Conservation (phyloP, 768 basidiomycete genomes). For the Macrolepiota fuliginosa region DNA sequence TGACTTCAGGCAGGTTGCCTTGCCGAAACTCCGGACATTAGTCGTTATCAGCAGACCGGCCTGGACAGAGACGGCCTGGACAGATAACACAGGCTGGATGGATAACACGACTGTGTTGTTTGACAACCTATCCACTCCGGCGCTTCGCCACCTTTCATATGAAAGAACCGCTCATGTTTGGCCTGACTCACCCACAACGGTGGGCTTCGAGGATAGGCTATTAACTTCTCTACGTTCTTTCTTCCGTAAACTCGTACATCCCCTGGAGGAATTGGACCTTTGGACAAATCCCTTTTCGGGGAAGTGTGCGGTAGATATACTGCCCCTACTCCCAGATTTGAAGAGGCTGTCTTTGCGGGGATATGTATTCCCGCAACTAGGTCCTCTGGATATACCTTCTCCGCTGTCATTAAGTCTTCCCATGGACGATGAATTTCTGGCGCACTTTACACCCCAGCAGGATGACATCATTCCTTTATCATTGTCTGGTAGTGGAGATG, state of each 20-base stretch:
- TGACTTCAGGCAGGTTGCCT: background rate
- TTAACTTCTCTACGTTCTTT: background rate
- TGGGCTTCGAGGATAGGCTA: background rate
- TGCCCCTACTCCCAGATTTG: background rate
- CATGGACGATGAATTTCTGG: background rate
- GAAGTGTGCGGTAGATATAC: background rate
- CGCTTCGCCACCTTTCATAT: conserved; percentile 6
- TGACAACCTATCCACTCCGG: background rate
- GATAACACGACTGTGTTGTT: background rate
- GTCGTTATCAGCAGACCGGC: background rate
- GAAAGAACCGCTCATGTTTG: background rate
- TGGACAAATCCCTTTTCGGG: background rate
- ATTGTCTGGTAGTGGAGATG: background rate
- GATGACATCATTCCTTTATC: background rate
- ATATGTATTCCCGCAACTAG: background rate
- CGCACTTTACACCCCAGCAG: background rate
- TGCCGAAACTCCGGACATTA: background rate
- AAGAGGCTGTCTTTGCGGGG: conserved; percentile 7
- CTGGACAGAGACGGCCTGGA: too few relatives aligned
- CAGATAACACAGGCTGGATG: too few relatives aligned
- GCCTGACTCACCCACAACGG: background rate
- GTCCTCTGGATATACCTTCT: background rate
- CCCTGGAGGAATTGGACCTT: background rate
- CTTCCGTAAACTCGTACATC: background rate
- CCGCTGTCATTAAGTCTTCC: background rate